Percentiles rank a stretch among this genome's conserved stretches.
phyloP scores from a whole-genome alignment of 1,139 yeast species.

The Saccharomycopsis crataegensis region DNA sequence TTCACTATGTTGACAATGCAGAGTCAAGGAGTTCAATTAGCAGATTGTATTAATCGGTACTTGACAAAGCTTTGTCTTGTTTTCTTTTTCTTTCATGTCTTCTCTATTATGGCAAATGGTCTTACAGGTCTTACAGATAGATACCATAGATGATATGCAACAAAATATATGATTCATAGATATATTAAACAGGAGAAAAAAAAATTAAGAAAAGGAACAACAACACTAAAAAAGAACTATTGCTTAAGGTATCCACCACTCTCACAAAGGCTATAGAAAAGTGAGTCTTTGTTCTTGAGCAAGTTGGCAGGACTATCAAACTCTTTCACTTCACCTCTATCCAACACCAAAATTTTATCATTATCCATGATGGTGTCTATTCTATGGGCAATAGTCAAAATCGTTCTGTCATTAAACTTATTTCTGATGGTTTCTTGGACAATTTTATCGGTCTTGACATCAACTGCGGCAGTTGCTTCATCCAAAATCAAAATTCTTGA shows the following conservation, averaged over 20 bases:
- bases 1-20: too few relatives aligned
- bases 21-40: too few relatives aligned
- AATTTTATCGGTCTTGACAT: constrained; percentile 65
- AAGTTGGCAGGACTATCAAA: constrained; percentile 49
- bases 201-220: background rate
- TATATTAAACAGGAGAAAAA: background rate
- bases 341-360: constrained; percentile 60
- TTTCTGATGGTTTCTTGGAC: constrained; percentile 57
- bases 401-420: constrained; percentile 61
- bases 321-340: constrained; percentile 53
- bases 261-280: constrained; percentile 64
- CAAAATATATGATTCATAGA: background rate
- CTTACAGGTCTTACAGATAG: too few relatives aligned
- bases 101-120: too few relatives aligned
- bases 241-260: constrained; percentile 30
- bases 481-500: constrained; percentile 63
- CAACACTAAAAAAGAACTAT: constrained; percentile 13
- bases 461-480: constrained; percentile 81
- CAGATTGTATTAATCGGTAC: too few relatives aligned
- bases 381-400: constrained; percentile 75
- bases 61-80: too few relatives aligned
- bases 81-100: too few relatives aligned
- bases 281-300: constrained; percentile 36
- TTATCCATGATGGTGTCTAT: constrained; percentile 59
- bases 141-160: background rate